Conservation (phyloP, 306 rosid species). For the Inga oerstediana region DNA sequence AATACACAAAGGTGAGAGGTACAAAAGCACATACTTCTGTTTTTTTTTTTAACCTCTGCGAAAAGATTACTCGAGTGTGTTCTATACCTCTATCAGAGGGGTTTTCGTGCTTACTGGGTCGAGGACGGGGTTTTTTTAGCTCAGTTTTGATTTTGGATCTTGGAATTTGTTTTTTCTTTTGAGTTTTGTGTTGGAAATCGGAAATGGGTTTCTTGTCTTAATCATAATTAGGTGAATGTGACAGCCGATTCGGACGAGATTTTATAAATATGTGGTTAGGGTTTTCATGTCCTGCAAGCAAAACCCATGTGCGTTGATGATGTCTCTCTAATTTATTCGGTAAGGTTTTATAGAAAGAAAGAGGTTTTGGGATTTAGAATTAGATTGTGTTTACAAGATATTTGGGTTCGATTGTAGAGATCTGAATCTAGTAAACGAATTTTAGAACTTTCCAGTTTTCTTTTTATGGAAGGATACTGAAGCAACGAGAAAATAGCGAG, state of each 20-base stretch:
- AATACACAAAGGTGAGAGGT: not conserved
- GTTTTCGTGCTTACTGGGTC: not conserved
- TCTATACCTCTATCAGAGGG: not conserved
- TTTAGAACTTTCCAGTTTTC: not conserved
- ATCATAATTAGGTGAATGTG: slow-evolving; percentile 40
- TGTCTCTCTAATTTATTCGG: slow-evolving; percentile 33
- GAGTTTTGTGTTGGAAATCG: slow-evolving; percentile 14
- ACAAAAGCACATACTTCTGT: not conserved
- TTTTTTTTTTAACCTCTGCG: not conserved
- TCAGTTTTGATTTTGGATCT: not conserved
- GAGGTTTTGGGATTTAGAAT: slow-evolving; percentile 39
- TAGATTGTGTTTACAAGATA: slow-evolving; percentile 23
- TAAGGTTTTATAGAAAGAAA: slow-evolving; percentile 23
- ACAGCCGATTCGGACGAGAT: not conserved
- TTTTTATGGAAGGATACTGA: not conserved
- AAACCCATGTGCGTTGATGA: slow-evolving; percentile 27
- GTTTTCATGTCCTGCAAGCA: slow-evolving; percentile 43
- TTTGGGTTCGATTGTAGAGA: not conserved
- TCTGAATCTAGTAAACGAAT: slow-evolving; percentile 27
- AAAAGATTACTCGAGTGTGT: not conserved
- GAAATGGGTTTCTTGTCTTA: slow-evolving; percentile 30
- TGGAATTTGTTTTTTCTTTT: not conserved
- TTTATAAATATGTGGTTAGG: slow-evolving; percentile 16
- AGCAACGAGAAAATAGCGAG: not conserved
- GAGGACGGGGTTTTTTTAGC: not conserved